Evolutionary conservation across 495 filamentous ascomycete genomes (phyloP).

Genomic region (Choiromyces venosus): DNA sequence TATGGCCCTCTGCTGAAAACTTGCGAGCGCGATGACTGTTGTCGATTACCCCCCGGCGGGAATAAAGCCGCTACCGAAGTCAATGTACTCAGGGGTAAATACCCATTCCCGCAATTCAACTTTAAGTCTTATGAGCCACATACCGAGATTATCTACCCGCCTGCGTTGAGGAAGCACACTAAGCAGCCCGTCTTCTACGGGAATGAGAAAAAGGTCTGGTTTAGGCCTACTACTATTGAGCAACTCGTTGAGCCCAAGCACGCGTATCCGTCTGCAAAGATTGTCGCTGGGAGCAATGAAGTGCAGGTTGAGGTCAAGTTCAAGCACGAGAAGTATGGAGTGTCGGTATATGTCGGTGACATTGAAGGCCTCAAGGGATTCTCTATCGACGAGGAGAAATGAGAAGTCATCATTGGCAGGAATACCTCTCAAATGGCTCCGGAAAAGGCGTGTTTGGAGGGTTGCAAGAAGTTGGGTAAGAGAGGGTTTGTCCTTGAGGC

Average conservation of each 20-base stretch:
- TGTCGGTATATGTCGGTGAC: slow-evolving; percentile 45
- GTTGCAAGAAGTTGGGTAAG: slow-evolving; percentile 43
- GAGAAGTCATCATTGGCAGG: slow-evolving; percentile 41
- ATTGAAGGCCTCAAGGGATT: slow-evolving; percentile 44
- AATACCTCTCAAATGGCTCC: slow-evolving; percentile 44
- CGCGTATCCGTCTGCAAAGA: slow-evolving; percentile 44
- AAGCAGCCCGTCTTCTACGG: slow-evolving; percentile 43
- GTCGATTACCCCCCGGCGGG: slow-evolving; percentile 10
- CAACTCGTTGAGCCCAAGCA: slow-evolving; percentile 45
- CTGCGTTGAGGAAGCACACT: slow-evolving; percentile 41
- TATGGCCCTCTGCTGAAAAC: slow-evolving; percentile 42
- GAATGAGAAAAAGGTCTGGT: slow-evolving; percentile 45
- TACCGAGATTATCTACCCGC: slow-evolving; percentile 45
- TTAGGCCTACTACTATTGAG: slow-evolving; percentile 44
- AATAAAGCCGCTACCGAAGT: slow-evolving; percentile 5
- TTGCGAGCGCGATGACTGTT: slow-evolving; percentile 26
- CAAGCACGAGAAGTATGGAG: slow-evolving; percentile 42
- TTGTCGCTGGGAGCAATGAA: slow-evolving; percentile 45
- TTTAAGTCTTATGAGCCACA: slow-evolving; percentile 43
- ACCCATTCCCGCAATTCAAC: slow-evolving; percentile 41
- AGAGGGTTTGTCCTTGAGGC: slow-evolving; percentile 43
- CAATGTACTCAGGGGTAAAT: slow-evolving; percentile 24
- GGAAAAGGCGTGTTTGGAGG: slow-evolving; percentile 43
- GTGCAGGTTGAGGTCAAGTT: slow-evolving; percentile 46
- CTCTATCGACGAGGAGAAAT: slow-evolving; percentile 27